Base-by-base conservation (phyloP, 2,329 filamentous ascomycete species). In the Fonsecaea monophora region DNA sequence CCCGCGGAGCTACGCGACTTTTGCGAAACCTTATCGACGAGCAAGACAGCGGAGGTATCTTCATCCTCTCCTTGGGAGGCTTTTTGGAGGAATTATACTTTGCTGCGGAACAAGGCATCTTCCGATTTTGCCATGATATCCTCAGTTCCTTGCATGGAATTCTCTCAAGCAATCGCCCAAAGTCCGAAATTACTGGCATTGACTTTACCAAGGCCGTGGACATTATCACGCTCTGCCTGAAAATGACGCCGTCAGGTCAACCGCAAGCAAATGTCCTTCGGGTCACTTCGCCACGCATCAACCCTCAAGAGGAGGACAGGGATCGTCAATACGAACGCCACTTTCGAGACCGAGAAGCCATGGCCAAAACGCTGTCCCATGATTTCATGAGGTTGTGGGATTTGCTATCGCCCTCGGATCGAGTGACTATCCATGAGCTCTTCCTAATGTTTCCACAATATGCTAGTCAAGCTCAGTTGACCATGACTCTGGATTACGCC, bases 51-150 rank as follows among this genome's bases (percentile, higher is more conserved):
- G 50, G 62, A 15, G 71, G 65, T 13, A 54, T 42, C 21, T 68
- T 59, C 53, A 63, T 71, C 13, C 9, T 73, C 34, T 42, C 64
- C 13, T 42, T 70, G n/a, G 21, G 54, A 32, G 34, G 63, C 42
- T 62, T 71, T 25, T n/a, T 72, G 9, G 55, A 61, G n/a, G 38
- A 60, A 15, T 60, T 72, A 15, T 61, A 71, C 32, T 57, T 58
- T n/a, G 68, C 70, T 10, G 67, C 68, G 35, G 42, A 55, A 45
- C 60, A 69, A 45, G 60, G 63, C 12, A 65, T 72, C 21, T 67
- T 71, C 37, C 70, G 71, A 25, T 66, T 70, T 54, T 62, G 62
- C 50, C 40, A 70, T 40, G 71, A 71, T 45, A 63, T 73, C 18
- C 59, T 73, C 38, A 62, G 55, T 59, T 62, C 67, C 18, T 25